phyloP scores from a whole-genome alignment of 441 rosid genomes.

The Arabidopsis hybrid region DNA sequence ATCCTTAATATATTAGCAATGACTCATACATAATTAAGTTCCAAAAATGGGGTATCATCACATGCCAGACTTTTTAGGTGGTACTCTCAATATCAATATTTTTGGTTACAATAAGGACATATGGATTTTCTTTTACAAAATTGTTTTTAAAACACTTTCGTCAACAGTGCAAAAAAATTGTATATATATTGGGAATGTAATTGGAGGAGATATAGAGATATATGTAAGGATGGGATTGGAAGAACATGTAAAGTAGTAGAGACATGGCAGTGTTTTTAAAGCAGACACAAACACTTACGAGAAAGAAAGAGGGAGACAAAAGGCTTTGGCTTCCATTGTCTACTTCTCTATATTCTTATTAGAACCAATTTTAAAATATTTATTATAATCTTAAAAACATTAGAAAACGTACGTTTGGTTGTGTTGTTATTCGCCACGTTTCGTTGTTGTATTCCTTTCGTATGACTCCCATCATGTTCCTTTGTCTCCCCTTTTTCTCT shows the following conservation, averaged over 20 bases:
- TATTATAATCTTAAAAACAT: neutral
- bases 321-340: constrained; percentile 27
- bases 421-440: constrained; percentile 45
- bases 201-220: constrained; percentile 11
- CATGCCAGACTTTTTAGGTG: constrained; percentile 31
- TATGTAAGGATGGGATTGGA: constrained; percentile 37
- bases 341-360: constrained; percentile 16
- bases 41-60: constrained; percentile 16
- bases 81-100: constrained; percentile 1
- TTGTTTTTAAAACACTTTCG: neutral
- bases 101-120: neutral
- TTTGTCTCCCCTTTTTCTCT: constrained; percentile 29
- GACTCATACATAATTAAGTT: neutral
- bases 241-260: constrained; percentile 40
- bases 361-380: neutral
- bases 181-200: neutral
- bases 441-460: constrained; percentile 33
- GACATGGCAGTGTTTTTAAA: constrained; percentile 44
- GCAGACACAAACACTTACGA: constrained; percentile 42
- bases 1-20: constrained; percentile 5
- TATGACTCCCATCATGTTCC: constrained; percentile 45
- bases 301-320: constrained; percentile 46
- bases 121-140: neutral
- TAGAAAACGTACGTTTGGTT: constrained; percentile 1
- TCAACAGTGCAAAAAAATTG: neutral